phyloP scores from a whole-genome alignment of 2,329 filamentous ascomycete genomes.

The Aspergillus ochraceoroseus region DNA sequence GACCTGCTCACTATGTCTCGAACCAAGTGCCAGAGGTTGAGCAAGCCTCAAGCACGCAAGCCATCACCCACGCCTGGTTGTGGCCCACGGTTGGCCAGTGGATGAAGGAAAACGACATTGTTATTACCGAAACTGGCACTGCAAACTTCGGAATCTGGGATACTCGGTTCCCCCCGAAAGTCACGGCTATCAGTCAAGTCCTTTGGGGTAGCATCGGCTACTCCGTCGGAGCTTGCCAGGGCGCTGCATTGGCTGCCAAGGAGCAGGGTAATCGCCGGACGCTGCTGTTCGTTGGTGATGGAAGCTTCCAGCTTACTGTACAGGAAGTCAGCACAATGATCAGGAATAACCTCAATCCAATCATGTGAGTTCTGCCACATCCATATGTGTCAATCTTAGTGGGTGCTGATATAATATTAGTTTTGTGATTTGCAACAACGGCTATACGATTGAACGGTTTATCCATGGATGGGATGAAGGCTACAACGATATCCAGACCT shows the following conservation, averaged over 20 bases:
- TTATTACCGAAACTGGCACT: slow-evolving; percentile 84
- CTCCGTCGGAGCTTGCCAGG: slow-evolving; percentile 58
- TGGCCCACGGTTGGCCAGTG: slow-evolving; percentile 74
- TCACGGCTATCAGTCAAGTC: slow-evolving; percentile 75
- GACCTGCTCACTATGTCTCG: slow-evolving; percentile 51
- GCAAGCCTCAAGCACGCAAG: slow-evolving; percentile 30
- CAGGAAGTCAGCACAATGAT: slow-evolving; percentile 85
- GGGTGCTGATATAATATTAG: slow-evolving; percentile 35
- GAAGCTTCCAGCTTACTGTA: slow-evolving; percentile 76
- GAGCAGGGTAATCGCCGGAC: slow-evolving; percentile 62
- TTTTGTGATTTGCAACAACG: slow-evolving; percentile 81
- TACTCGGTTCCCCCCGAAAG: slow-evolving; percentile 69
- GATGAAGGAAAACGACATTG: slow-evolving; percentile 65
- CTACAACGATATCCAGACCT: slow-evolving; percentile 76
- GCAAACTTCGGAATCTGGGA: slow-evolving; percentile 86
- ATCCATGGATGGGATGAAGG: slow-evolving; percentile 75
- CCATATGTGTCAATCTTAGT: not conserved
- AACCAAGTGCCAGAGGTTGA: slow-evolving; percentile 48
- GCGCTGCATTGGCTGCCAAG: slow-evolving; percentile 68
- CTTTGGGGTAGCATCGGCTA: slow-evolving; percentile 67
- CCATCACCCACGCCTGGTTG: slow-evolving; percentile 54
- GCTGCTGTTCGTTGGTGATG: slow-evolving; percentile 84
- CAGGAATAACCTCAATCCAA: slow-evolving; percentile 65
- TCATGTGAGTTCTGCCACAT: slow-evolving; percentile 56
- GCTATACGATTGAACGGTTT: slow-evolving; percentile 82